A percentile compares a stretch with the other conserved stretches of the same genome.
These are phyloP conservation scores for Monosporascus sp. DNA, from an alignment of 2,329 filamentous ascomycete genomes.

Conservation along the genomic window DNA sequence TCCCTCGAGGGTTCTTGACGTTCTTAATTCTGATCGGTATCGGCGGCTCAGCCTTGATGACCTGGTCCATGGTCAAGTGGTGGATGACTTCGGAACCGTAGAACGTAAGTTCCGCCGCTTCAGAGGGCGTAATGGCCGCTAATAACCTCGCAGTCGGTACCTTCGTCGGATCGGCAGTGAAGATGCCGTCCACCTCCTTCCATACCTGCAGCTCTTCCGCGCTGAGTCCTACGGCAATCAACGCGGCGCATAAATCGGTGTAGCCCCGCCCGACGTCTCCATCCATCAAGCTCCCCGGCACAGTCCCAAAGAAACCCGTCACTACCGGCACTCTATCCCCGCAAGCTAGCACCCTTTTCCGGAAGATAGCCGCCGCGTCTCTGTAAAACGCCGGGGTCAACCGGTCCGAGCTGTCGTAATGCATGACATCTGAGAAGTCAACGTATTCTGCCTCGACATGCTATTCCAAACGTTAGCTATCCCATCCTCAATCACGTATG, in stretches of 20 bases:
- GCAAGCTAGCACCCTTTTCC: constrained; percentile 60
- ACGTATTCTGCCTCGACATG: constrained; percentile 84
- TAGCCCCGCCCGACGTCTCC: constrained; percentile 90
- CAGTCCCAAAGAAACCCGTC: constrained; percentile 92
- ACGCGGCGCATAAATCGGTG: constrained; percentile 89
- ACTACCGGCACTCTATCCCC: constrained; percentile 67
- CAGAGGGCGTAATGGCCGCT: constrained; percentile 81
- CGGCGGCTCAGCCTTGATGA: constrained; percentile 70
- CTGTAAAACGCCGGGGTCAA: constrained; percentile 68
- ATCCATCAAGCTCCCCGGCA: constrained; percentile 85
- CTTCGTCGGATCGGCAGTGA: constrained; percentile 74
- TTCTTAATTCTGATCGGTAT: constrained; percentile 90
- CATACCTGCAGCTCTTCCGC: constrained; percentile 92
- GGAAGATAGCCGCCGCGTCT: constrained; percentile 55
- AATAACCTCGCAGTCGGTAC: constrained; percentile 92
- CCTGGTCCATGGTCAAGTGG: constrained; percentile 97
- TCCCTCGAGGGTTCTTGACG: constrained; percentile 77
- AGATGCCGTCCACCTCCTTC: constrained; percentile 98
- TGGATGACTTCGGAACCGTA: constrained; percentile 97
- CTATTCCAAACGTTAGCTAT: constrained; percentile 32
- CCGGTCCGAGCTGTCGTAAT: constrained; percentile 54
- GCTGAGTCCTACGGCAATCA: constrained; percentile 82
- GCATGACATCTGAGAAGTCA: constrained; percentile 78
- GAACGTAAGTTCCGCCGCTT: constrained; percentile 92
- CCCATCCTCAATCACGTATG: neutral